phyloP scores from a whole-genome alignment of 1,139 yeast species.

The Diutina neorugosa region DNA sequence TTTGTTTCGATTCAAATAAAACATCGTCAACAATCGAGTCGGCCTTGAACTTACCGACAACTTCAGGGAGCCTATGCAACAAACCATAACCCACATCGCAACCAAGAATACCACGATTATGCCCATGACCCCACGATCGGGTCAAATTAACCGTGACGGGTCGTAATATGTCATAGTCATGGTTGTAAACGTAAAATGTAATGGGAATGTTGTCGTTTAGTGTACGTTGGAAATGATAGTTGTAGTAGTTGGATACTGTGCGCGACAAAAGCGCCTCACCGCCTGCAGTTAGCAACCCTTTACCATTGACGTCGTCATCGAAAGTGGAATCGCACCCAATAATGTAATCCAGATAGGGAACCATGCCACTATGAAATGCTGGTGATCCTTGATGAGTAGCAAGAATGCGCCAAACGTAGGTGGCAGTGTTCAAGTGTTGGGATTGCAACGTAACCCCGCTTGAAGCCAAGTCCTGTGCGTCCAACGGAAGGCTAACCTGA shows the following conservation, averaged over 20 bases:
- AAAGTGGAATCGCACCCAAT: conserved; percentile 66
- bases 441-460: conserved; percentile 68
- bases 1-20: conserved; percentile 16
- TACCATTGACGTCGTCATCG: conserved; percentile 40
- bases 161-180: conserved; percentile 71
- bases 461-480: not conserved
- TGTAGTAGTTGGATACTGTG: conserved; percentile 47
- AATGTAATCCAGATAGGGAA: conserved; percentile 80
- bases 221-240: conserved; percentile 29
- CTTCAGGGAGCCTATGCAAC: conserved; percentile 73
- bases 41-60: conserved; percentile 35
- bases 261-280: conserved; percentile 74
- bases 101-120: conserved; percentile 68
- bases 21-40: conserved; percentile 22
- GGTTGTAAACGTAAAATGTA: conserved; percentile 74
- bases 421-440: conserved; percentile 63
- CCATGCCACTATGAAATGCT: conserved; percentile 71
- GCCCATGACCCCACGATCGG: conserved; percentile 34
- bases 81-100: conserved; percentile 94
- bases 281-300: conserved; percentile 58
- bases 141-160: conserved; percentile 65
- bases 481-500: conserved; percentile 34
- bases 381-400: conserved; percentile 71
- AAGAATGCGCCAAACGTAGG: conserved; percentile 82
- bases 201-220: conserved; percentile 28